phyloP scores from a whole-genome alignment of 225 moss, liverwort and hornwort species.

The Antitrichia curtipendula region DNA sequence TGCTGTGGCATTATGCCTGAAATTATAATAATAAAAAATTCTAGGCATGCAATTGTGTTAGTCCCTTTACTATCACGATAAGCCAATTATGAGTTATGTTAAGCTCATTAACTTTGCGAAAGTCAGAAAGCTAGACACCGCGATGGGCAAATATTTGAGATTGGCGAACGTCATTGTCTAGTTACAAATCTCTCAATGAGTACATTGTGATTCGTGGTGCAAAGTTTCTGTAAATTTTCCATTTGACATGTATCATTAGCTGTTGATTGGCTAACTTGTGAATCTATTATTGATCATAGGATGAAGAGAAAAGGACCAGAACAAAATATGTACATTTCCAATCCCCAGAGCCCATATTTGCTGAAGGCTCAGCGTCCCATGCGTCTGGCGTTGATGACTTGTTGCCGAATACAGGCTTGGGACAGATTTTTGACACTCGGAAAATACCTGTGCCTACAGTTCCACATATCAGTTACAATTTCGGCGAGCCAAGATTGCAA shows the following conservation, averaged over 20 bases:
- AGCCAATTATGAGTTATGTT: background rate
- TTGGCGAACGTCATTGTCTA: background rate
- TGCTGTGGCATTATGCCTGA: background rate
- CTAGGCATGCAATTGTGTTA: background rate
- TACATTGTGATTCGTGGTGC: background rate
- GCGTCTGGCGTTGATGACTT: background rate
- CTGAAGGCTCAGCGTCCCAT: constrained; percentile 10
- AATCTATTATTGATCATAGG: background rate
- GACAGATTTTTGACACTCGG: background rate
- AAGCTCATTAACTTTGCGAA: background rate
- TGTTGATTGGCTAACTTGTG: background rate
- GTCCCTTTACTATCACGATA: background rate
- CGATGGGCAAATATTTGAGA: background rate
- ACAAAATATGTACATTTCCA: constrained; percentile 6
- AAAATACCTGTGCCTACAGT: background rate
- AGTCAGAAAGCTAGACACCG: background rate
- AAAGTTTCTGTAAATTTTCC: background rate
- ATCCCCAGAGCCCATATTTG: background rate
- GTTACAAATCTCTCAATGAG: background rate
- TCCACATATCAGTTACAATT: background rate
- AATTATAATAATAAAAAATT: background rate
- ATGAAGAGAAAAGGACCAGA: background rate
- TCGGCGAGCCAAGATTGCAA: background rate
- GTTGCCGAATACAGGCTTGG: background rate
- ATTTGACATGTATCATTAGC: background rate